Evolutionary conservation across 2,329 filamentous ascomycete species (phyloP).

Genomic region (Aspergillus hiratsukae): DNA sequence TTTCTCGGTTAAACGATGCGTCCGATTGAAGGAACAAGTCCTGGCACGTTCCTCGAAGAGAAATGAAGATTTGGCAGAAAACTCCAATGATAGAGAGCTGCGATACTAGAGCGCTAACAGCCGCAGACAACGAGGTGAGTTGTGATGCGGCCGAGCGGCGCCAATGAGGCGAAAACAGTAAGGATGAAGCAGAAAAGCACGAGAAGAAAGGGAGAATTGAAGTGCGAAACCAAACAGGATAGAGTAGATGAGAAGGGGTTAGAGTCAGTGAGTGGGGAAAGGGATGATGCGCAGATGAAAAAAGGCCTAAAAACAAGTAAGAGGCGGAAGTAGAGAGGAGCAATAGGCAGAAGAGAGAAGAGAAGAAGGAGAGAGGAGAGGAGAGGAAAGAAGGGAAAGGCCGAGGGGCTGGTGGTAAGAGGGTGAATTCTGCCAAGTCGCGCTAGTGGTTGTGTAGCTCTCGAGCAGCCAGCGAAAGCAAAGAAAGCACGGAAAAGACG

Average conservation of each 20-base stretch:
- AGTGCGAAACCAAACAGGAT: conserved; percentile 1
- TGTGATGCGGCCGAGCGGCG: conserved; percentile 1
- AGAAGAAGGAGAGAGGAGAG: conserved; percentile 8
- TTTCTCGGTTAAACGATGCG: not conserved
- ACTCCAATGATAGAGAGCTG: not conserved
- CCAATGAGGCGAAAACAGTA: conserved; percentile 1
- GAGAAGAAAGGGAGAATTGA: conserved; percentile 9
- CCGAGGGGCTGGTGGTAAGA: conserved; percentile 31
- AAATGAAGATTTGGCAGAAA: not conserved
- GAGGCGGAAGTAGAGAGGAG: conserved; percentile 8
- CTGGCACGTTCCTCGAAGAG: not conserved
- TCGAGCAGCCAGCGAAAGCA: conserved; percentile 22
- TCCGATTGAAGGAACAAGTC: not conserved
- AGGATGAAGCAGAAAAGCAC: conserved; percentile 8
- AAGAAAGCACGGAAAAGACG: conserved; percentile 21
- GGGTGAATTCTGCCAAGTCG: conserved; percentile 28
- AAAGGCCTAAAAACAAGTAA: conserved; percentile 4
- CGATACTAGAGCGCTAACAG: conserved; percentile 1
- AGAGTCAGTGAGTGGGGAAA: conserved; percentile 5
- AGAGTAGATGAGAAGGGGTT: not conserved
- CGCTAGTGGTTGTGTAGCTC: conserved; percentile 35
- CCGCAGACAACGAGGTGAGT: conserved; percentile 1
- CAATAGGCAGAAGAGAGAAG: conserved; percentile 9
- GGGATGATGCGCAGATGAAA: conserved; percentile 2
- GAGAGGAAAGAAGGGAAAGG: conserved; percentile 14